Evolutionary conservation across 2,329 filamentous ascomycete species (phyloP).

Genomic region (Cladosporium austrohemisphaericum): DNA sequence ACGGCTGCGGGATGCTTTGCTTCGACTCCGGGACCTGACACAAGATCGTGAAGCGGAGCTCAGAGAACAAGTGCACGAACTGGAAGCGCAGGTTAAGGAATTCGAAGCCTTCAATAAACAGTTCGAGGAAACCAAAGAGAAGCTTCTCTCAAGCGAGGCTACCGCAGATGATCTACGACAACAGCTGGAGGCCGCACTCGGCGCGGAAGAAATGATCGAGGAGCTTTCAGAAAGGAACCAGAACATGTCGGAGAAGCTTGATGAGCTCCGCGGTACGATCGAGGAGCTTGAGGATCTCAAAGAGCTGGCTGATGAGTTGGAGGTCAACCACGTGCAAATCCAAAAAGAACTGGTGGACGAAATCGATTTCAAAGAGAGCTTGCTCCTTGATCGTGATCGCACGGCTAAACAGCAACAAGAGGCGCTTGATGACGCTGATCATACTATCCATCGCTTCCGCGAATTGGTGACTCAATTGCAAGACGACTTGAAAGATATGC

Average conservation of each 20-base stretch:
- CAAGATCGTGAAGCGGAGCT: constrained; percentile 80
- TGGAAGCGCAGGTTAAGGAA: constrained; percentile 41
- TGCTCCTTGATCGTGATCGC: constrained; percentile 77
- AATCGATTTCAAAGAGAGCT: constrained; percentile 78
- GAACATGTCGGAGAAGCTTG: constrained; percentile 74
- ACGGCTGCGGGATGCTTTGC: constrained; percentile 75
- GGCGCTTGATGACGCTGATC: constrained; percentile 80
- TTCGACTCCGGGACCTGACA: constrained; percentile 80
- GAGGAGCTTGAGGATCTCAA: constrained; percentile 85
- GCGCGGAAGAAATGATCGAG: constrained; percentile 91
- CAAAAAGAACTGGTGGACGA: constrained; percentile 94
- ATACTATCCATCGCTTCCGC: constrained; percentile 82
- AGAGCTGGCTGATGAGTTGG: constrained; percentile 91
- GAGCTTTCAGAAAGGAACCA: constrained; percentile 86
- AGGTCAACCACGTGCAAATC: constrained; percentile 86
- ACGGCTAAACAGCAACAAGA: constrained; percentile 73
- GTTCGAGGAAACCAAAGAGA: constrained; percentile 66
- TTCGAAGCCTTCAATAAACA: constrained; percentile 51
- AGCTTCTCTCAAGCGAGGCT: constrained; percentile 66
- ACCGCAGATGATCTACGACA: constrained; percentile 81
- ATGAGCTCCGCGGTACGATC: constrained; percentile 75
- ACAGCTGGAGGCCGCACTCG: constrained; percentile 83
- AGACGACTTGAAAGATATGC: constrained; percentile 84
- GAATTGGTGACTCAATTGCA: constrained; percentile 84
- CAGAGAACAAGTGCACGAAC: constrained; percentile 54